Conservation (phyloP, 1,284 basidiomycete species). For the Takashimella koratensis region DNA sequence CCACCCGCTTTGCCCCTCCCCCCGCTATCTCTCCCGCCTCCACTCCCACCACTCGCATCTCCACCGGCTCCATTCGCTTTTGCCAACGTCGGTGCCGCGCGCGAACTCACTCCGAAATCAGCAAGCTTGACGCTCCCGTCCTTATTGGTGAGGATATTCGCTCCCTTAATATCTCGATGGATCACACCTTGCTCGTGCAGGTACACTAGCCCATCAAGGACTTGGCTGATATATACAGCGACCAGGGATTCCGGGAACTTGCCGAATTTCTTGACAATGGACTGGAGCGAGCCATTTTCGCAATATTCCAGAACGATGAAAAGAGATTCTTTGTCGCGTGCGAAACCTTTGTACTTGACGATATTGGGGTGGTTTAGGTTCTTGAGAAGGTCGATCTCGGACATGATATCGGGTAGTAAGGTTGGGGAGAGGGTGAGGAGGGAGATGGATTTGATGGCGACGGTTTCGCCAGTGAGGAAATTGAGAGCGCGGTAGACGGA, state of each 20-base stretch:
- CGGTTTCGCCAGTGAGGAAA: conserved; percentile 93
- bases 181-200: conserved; percentile 93
- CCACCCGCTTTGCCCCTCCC: conserved; percentile 6
- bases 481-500: conserved; percentile 93
- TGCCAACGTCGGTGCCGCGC: conserved; percentile 45
- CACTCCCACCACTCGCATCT: background rate
- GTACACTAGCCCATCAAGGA: conserved; percentile 84
- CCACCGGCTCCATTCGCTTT: conserved; percentile 4
- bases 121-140: conserved; percentile 94
- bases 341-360: conserved; percentile 96
- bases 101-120: conserved; percentile 82
- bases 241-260: conserved; percentile 97
- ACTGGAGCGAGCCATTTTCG: conserved; percentile 94
- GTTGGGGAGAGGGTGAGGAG: conserved; percentile 87
- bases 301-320: conserved; percentile 97
- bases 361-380: conserved; percentile 92
- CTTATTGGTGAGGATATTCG: conserved; percentile 97
- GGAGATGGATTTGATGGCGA: conserved; percentile 92
- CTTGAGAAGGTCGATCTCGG: conserved; percentile 93
- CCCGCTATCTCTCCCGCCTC: background rate
- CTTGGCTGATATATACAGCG: conserved; percentile 90
- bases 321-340: conserved; percentile 87
- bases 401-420: conserved; percentile 93
- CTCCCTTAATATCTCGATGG: conserved; percentile 97
- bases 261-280: conserved; percentile 93